Conservation (phyloP, 345 rosid genomes). For the Erucastrum elatum region DNA sequence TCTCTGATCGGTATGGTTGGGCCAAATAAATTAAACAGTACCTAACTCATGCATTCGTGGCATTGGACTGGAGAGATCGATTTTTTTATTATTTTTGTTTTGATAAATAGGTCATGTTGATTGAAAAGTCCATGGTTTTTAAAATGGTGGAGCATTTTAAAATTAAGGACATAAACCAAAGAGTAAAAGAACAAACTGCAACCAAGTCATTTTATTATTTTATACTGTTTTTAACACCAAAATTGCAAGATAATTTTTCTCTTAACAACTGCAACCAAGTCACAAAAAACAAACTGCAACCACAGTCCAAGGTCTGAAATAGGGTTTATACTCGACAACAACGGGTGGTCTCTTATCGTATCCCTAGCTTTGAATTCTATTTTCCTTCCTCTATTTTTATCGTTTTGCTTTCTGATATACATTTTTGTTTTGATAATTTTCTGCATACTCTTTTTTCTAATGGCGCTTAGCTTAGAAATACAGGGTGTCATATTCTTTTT, state of each 20-base stretch:
- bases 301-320: neutral
- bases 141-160: neutral
- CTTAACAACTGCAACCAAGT: neutral
- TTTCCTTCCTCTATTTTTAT: neutral
- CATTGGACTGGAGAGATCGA: conserved; percentile 9
- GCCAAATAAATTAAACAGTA: conserved; percentile 30
- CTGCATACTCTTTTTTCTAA: neutral
- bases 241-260: no score
- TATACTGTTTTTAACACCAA: no score
- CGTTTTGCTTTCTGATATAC: neutral
- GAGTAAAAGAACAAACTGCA: neutral
- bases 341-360: neutral
- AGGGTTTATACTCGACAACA: neutral
- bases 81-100: neutral
- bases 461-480: neutral
- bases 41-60: conserved; percentile 30
- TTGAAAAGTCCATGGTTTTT: neutral
- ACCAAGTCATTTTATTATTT: no score
- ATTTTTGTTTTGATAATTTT: neutral
- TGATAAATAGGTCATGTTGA: neutral
- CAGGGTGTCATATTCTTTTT: neutral
- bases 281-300: neutral
- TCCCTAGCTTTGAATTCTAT: neutral
- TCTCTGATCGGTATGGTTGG: conserved; percentile 35
- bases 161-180: neutral